These are phyloP conservation scores for Hygrocybe punicea DNA, from an alignment of 768 basidiomycete species.

Conservation along the genomic window DNA sequence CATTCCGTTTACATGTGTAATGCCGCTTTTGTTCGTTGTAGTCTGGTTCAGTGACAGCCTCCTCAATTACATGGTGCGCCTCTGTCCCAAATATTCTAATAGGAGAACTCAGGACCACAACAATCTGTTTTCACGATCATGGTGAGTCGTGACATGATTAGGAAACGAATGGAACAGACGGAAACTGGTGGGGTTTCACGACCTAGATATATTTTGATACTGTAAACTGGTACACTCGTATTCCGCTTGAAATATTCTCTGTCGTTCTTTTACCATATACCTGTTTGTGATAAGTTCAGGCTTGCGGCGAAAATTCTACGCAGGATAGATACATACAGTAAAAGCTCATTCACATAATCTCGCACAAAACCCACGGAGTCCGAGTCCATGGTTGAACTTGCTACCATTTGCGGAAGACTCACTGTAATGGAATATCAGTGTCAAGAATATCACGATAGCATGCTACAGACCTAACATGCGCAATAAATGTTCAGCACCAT, in stretches of 20 bases:
- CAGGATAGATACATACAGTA: conserved; percentile 50
- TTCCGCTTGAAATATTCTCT: conserved; percentile 68
- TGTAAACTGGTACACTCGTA: conserved; percentile 73
- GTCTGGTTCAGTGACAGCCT: too few species aligned
- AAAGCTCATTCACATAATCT: conserved; percentile 87
- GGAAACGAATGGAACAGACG: neutral
- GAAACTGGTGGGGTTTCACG: conserved; percentile 43
- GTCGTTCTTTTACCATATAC: conserved; percentile 75
- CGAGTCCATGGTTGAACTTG: conserved; percentile 83
- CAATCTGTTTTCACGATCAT: neutral
- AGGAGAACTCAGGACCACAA: too few species aligned
- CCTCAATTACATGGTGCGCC: too few species aligned
- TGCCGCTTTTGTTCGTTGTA: too few species aligned
- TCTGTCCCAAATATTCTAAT: too few species aligned
- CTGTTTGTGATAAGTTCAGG: conserved; percentile 37
- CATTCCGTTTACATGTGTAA: too few species aligned
- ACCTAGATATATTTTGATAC: conserved; percentile 81
- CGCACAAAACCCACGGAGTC: conserved; percentile 79
- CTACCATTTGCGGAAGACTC: conserved; percentile 87
- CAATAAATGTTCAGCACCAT: conserved; percentile 92
- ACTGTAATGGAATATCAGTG: conserved; percentile 47
- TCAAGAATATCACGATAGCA: neutral
- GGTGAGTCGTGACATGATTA: neutral
- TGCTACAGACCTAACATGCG: conserved; percentile 77
- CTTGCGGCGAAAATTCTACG: neutral